phyloP scores from a whole-genome alignment of 768 basidiomycete genomes.

The Kwoniella mangroviensis region DNA sequence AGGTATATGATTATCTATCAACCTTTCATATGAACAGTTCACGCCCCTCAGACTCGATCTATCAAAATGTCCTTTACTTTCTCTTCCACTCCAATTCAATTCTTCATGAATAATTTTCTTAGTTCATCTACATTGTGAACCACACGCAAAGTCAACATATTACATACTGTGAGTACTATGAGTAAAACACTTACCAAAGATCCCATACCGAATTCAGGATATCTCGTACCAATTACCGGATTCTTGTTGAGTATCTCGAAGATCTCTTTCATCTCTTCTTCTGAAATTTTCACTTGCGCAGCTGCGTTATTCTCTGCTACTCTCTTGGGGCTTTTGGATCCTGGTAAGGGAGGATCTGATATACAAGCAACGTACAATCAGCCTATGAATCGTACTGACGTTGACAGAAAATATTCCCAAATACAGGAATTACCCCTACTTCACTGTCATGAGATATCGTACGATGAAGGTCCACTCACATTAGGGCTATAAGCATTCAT shows the following conservation, averaged over 20 bases:
- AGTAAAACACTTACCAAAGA: background rate
- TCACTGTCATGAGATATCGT: background rate
- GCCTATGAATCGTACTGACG: background rate
- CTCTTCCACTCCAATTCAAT: too few relatives aligned
- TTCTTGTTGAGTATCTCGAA: slow-evolving; percentile 45
- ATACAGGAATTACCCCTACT: too few relatives aligned
- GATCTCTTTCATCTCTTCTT: slow-evolving; percentile 60
- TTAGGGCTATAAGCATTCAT: background rate
- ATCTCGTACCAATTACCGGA: background rate
- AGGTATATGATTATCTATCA: too few relatives aligned
- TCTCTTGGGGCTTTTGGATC: slow-evolving; percentile 58
- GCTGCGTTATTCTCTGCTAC: slow-evolving; percentile 62
- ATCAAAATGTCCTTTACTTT: too few relatives aligned
- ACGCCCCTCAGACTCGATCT: too few relatives aligned
- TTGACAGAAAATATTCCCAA: background rate
- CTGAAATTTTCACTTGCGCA: slow-evolving; percentile 59
- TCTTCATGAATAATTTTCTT: background rate
- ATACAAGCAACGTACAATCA: background rate
- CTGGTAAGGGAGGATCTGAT: slow-evolving; percentile 59
- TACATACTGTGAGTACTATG: background rate
- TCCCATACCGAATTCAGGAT: background rate
- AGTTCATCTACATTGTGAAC: background rate
- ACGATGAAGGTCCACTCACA: background rate
- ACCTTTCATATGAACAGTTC: too few relatives aligned
- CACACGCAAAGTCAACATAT: too few relatives aligned